Evolutionary conservation across 2,329 filamentous ascomycete genomes (phyloP), one percentile per base, ranked within the genome.

Genomic region (Elsinoe ampelina): DNA sequence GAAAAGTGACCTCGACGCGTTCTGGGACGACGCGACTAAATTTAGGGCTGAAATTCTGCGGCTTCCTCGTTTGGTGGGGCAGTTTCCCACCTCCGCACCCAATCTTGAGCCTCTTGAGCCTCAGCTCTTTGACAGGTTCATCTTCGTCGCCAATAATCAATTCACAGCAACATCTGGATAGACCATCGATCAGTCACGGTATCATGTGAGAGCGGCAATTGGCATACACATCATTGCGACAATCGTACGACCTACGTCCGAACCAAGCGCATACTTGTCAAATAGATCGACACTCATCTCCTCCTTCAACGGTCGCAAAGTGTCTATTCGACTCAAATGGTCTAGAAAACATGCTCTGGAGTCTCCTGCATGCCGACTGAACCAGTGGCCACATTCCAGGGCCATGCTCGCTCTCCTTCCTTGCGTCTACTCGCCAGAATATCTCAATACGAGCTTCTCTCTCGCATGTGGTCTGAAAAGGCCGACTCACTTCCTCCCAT

Each of bases 401-500:
- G 61, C 52, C 48, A 57, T 60, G 60, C 60, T 54, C 60, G 26
- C 35, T 30, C 55, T 34, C 32, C 52, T 56, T 55, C 61, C 60
- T 62, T 61, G 51, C 60, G 51, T 61, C 34, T 43, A 20, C 34
- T 39, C 48, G 19, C 38, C 32, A 55, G 57, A 59, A 62, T 58
- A 58, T 60, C 60, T 55, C 47, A 41, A 36, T 55, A 39, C 54
- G 38, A 41, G 35, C 38, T 30, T 26, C 47, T 55, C 35, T 48
- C 45, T 34, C 58, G 60, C 47, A 63, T 63, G 61, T 61, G 59
- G 61, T 50, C 55, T 41, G 54, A 63, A 19, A 58, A 56, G 32
- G 39, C 54, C 52, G 54, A 62, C 43, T 63, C 50, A 34, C 57
- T 60, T 15, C 62, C 67, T 10, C 59, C 63, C 26, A 60, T 70